Percentiles rank a stretch among this genome's conserved stretches.
Conservation (phyloP, 768 basidiomycete species). For the Naganishia kalamii region DNA sequence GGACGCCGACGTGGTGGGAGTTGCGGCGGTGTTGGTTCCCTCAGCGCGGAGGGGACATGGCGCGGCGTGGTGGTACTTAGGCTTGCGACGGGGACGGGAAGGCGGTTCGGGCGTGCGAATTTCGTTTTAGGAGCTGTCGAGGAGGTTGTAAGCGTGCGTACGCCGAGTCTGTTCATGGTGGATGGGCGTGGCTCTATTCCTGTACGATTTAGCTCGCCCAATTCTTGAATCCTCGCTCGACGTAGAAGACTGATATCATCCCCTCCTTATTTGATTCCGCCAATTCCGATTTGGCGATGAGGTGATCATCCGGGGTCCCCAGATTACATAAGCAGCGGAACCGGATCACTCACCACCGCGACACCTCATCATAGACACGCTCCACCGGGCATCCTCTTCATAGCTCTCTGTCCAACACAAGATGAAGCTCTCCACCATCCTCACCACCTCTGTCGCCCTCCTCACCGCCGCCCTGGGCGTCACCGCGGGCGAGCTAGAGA, state of each 20-base stretch:
- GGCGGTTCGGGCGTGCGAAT: not conserved
- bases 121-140: not conserved
- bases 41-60: not conserved
- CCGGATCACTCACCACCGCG: not conserved
- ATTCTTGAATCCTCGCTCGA: too few species aligned
- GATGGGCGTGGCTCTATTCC: not conserved
- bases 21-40: conserved; percentile 28
- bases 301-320: not conserved
- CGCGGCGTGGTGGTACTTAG: not conserved
- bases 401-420: not conserved
- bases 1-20: conserved; percentile 33
- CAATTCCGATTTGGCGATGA: not conserved
- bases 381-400: not conserved
- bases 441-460: conserved; percentile 4
- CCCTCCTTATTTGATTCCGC: too few species aligned
- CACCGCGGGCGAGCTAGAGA: conserved; percentile 28
- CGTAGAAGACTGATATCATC: too few species aligned
- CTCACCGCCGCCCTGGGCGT: not conserved
- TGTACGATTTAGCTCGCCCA: too few species aligned
- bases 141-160: not conserved
- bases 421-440: conserved; percentile 18
- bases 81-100: not conserved
- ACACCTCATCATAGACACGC: too few species aligned
- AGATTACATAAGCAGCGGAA: not conserved
- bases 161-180: not conserved